These are phyloP conservation scores for Calonectria multiphialidica DNA, from an alignment of 2,329 filamentous ascomycete species.

Conservation along the genomic window DNA sequence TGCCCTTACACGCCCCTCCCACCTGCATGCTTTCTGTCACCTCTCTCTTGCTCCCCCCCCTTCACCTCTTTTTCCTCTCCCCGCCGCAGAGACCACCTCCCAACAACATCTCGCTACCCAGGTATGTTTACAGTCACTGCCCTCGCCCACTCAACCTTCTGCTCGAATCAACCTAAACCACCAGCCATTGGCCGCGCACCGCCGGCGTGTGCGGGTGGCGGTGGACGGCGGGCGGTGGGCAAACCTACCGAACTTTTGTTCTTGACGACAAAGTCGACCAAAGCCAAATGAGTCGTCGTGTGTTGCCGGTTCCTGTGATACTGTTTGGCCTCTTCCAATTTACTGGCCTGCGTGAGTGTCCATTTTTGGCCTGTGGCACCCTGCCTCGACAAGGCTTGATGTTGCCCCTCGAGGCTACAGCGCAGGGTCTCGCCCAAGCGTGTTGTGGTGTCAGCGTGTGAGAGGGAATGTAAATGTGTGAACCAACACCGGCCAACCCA, in stretches of 20 bases:
- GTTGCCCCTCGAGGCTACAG: not conserved
- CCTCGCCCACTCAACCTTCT: not conserved
- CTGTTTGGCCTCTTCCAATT: slow-evolving; percentile 19
- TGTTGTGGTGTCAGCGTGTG: not conserved
- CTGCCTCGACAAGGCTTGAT: slow-evolving; percentile 3
- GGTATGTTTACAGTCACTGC: not conserved
- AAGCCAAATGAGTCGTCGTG: slow-evolving; percentile 31
- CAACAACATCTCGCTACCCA: slow-evolving; percentile 5
- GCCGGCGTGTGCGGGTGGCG: slow-evolving; percentile 24
- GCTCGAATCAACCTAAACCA: slow-evolving; percentile 9
- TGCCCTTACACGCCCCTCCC: slow-evolving; percentile 19
- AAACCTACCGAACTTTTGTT: slow-evolving; percentile 22
- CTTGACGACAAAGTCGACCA: slow-evolving; percentile 9
- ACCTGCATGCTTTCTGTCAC: slow-evolving; percentile 8
- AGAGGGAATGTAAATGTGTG: slow-evolving; percentile 7
- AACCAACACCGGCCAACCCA: slow-evolving; percentile 10
- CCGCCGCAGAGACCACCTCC: not conserved
- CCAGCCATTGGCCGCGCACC: slow-evolving; percentile 9
- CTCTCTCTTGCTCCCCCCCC: not conserved
- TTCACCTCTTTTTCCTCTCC: slow-evolving; percentile 10
- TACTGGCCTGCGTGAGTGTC: not conserved
- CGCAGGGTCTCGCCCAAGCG: not conserved
- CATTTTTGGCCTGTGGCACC: not conserved
- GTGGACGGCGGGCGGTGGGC: slow-evolving; percentile 9
- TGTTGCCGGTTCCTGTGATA: not conserved